These are phyloP conservation scores for Thuidium tamariscinum DNA, from an alignment of 225 moss, liverwort and hornwort species.

Conservation along the genomic window DNA sequence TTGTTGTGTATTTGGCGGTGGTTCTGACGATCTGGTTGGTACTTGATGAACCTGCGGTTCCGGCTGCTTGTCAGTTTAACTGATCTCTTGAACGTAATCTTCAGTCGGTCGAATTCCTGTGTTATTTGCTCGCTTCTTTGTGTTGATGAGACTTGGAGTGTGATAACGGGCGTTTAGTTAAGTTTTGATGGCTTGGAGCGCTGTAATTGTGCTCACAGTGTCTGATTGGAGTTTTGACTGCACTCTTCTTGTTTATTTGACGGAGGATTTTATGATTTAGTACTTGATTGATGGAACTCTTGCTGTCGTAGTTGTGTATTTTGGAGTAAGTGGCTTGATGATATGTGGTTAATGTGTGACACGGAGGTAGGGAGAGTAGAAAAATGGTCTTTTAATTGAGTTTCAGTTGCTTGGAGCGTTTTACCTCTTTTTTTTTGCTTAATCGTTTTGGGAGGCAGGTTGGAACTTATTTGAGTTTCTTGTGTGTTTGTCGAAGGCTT, in stretches of 20 bases:
- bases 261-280: background rate
- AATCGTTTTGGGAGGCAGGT: background rate
- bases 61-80: background rate
- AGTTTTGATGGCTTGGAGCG: background rate
- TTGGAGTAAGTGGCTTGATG: background rate
- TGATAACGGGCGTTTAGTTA: background rate
- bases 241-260: background rate
- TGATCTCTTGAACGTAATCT: background rate
- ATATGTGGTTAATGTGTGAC: background rate
- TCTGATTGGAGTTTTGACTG: background rate
- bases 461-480: background rate
- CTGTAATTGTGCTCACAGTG: background rate
- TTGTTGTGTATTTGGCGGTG: background rate
- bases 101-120: background rate
- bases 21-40: background rate
- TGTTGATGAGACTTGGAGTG: background rate
- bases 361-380: background rate
- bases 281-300: background rate
- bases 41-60: background rate
- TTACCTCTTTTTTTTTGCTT: no score
- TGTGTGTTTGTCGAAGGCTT: no score
- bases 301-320: background rate
- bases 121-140: background rate
- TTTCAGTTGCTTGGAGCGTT: background rate
- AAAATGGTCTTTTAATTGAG: background rate